These are phyloP conservation scores for Phytophthora macrochlamydospora DNA, from an alignment of 352 stramenopile species.

Conservation along the genomic window DNA sequence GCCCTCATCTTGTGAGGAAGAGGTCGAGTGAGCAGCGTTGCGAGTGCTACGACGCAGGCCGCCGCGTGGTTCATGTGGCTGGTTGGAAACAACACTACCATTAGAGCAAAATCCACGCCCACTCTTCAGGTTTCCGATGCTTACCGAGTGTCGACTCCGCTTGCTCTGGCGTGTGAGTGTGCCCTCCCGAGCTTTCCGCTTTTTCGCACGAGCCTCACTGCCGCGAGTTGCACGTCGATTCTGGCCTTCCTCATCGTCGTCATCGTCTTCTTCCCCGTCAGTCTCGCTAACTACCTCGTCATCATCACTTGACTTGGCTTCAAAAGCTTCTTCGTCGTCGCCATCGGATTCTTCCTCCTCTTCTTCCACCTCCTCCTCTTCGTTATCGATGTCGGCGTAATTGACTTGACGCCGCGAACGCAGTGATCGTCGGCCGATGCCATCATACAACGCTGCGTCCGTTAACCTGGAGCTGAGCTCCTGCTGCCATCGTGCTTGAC, in stretches of 20 bases:
- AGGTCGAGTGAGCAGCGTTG: conserved; percentile 6
- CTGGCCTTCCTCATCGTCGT: conserved; percentile 17
- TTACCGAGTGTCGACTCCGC: conserved; percentile 33
- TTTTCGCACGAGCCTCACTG: conserved; percentile 12
- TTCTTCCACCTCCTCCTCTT: conserved; percentile 43
- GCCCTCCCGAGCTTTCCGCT: conserved; percentile 15
- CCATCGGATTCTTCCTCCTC: conserved; percentile 30
- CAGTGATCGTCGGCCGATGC: conserved; percentile 44
- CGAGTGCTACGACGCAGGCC: conserved; percentile 32
- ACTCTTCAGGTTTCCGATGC: not conserved
- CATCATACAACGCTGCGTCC: conserved; percentile 21
- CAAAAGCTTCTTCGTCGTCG: conserved; percentile 31
- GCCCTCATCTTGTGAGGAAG: conserved; percentile 29
- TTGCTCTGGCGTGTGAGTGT: conserved; percentile 22
- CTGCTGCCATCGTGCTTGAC: conserved; percentile 43
- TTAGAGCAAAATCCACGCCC: too few species aligned
- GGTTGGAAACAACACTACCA: too few species aligned
- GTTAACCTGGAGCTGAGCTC: conserved; percentile 42
- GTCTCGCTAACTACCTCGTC: conserved; percentile 28
- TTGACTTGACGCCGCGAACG: conserved; percentile 53
- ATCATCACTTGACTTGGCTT: conserved; percentile 23
- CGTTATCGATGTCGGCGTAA: conserved; percentile 45
- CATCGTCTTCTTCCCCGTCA: conserved; percentile 31
- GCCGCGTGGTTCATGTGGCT: not conserved
- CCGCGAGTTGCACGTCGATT: conserved; percentile 15